These are phyloP conservation scores for Mortierella sp. DNA, from an alignment of 371 early-diverging fungal species.

Conservation along the genomic window DNA sequence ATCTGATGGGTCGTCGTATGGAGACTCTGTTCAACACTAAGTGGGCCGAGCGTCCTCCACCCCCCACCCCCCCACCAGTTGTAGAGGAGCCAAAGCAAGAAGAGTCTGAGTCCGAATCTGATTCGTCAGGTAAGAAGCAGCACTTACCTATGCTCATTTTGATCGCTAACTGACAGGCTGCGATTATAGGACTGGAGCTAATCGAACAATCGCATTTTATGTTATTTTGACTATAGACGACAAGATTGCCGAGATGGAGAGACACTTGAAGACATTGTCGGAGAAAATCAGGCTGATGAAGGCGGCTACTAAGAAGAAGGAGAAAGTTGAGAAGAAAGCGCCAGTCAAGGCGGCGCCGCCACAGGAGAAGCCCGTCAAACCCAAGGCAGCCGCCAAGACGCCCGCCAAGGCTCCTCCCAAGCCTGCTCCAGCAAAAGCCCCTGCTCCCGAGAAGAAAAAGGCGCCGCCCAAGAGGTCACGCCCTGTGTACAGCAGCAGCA, in stretches of 20 bases:
- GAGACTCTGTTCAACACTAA: slow-evolving; percentile 91
- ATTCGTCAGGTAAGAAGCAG: slow-evolving; percentile 23
- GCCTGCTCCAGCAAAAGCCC: slow-evolving; percentile 29
- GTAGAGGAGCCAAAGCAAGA: slow-evolving; percentile 1
- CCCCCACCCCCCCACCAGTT: slow-evolving; percentile 40
- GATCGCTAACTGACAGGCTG: slow-evolving; percentile 23
- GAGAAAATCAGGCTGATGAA: slow-evolving; percentile 76
- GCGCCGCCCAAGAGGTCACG: slow-evolving; percentile 30
- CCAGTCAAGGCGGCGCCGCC: background rate
- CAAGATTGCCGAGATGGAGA: slow-evolving; percentile 73
- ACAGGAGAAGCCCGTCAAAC: slow-evolving; percentile 25
- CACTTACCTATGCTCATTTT: background rate
- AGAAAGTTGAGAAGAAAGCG: slow-evolving; percentile 32
- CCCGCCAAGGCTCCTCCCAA: slow-evolving; percentile 39
- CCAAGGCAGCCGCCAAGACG: slow-evolving; percentile 31
- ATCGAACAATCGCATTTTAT: background rate
- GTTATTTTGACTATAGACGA: slow-evolving; percentile 18
- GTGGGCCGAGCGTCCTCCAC: slow-evolving; percentile 81
- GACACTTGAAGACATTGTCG: slow-evolving; percentile 75
- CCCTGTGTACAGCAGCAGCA: slow-evolving; percentile 48
- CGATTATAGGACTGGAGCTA: slow-evolving; percentile 14
- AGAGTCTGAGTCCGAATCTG: slow-evolving; percentile 26
- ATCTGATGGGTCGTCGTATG: slow-evolving; percentile 85
- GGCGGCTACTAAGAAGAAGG: slow-evolving; percentile 65
- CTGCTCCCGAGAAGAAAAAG: slow-evolving; percentile 49